Base-by-base conservation (phyloP, 2,329 filamentous ascomycete species). In the Talaromyces sp. region DNA sequence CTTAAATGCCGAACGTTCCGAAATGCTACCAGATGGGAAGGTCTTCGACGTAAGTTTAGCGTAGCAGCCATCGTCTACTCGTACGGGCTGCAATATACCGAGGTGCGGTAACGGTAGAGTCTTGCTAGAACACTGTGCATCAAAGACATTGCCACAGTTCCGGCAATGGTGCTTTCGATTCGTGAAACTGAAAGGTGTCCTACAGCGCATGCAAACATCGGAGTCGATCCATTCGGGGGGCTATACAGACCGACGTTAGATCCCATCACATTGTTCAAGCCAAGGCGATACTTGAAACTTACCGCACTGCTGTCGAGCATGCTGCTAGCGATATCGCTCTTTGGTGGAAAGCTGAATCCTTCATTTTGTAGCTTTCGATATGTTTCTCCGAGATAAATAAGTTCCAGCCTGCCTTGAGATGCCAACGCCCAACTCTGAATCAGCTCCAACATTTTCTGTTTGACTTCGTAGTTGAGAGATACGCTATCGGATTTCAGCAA, bases 91-190 rank as follows among this genome's bases (percentile, higher is more conserved):
- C 69, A 91, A 78, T 63, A 99, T 97, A 61, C 94, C 94, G 13
- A 99, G 82, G 70, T 97, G 94, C 13, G 94, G 93, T 15, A 99
- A 79, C 5, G 94, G 88, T 40, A 96, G 82, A 21, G 83, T 85
- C 77, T 97, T 97, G 78, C 85, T 87, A 13, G 93, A 97, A 70
- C 94, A 99, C 67, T 94, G 87, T 63, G 93, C 91, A 70, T 96
- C 95, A 72, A 99, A 99, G 67, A 96, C 94, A 74, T 94, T 96
- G 53, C 94, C 94, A 69, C 94, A 99, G 73, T 99, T 99, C 64
- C 94, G 87, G 69, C 94, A 99, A 73, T 99, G 94, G 71, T 99
- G 94, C 72, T 97, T 99, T 68, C 94, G 87, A 73, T 99, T 99
- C 57, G 93, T 99, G 70, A 99, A 97, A 50, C 91, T 97, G 68